These are phyloP conservation scores for Forsythia viridissima DNA, from an alignment of 257 asterid species.

Conservation along the genomic window DNA sequence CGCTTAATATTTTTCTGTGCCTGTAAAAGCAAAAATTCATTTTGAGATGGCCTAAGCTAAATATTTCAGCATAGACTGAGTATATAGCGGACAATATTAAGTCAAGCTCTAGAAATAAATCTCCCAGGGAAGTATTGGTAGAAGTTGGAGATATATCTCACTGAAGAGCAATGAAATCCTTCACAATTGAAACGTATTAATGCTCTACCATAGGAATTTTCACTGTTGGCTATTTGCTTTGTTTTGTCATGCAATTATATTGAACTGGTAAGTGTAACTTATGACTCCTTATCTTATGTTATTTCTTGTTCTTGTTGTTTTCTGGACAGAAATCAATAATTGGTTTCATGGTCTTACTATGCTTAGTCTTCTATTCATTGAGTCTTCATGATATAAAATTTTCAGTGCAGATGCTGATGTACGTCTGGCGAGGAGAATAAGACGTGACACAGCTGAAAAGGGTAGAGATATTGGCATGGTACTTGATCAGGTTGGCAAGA, in stretches of 20 bases:
- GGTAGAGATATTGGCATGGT: constrained; percentile 84
- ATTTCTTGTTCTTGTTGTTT: constrained; percentile 14
- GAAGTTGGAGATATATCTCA: background rate
- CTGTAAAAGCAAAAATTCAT: constrained; percentile 6
- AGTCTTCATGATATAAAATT: constrained; percentile 35
- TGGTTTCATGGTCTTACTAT: constrained; percentile 27
- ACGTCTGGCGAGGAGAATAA: constrained; percentile 94
- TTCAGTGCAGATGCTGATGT: constrained; percentile 97
- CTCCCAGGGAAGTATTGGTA: background rate
- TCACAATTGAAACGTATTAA: background rate
- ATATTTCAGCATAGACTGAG: background rate
- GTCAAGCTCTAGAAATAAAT: background rate
- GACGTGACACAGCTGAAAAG: constrained; percentile 93
- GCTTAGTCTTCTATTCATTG: constrained; percentile 24
- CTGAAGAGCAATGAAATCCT: background rate
- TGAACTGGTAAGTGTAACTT: too few species aligned
- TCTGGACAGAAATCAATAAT: constrained; percentile 9
- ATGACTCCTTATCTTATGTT: constrained; percentile 2
- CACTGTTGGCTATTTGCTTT: too few species aligned
- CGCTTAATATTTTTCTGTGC: background rate
- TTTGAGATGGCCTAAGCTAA: constrained; percentile 11
- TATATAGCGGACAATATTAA: background rate
- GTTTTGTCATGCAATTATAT: too few species aligned
- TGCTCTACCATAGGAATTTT: too few species aligned
- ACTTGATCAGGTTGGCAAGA: constrained; percentile 78